Conservation (phyloP, 2,329 filamentous ascomycete genomes). For the Fusarium paranaense region DNA sequence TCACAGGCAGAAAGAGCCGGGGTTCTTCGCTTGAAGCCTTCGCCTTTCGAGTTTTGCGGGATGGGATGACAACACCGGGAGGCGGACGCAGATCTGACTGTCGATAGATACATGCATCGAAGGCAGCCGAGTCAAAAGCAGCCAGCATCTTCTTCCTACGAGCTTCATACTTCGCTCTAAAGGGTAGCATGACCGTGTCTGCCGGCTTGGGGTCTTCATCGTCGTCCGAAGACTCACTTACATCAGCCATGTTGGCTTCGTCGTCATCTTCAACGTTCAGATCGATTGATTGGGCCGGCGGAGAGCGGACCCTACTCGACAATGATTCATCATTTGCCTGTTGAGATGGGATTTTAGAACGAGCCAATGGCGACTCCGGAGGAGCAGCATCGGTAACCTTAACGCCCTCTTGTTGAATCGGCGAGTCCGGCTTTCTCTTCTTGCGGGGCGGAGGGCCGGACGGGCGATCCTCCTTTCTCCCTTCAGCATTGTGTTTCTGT, state of each 20-base stretch:
- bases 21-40: slow-evolving; percentile 37
- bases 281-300: background rate
- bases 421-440: background rate
- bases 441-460: background rate
- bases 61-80: slow-evolving; percentile 25
- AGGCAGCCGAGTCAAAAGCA: slow-evolving; percentile 43
- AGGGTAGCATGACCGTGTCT: slow-evolving; percentile 1
- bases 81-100: slow-evolving; percentile 46
- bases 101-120: slow-evolving; percentile 56
- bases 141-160: slow-evolving; percentile 16
- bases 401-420: slow-evolving; percentile 3
- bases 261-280: slow-evolving; percentile 2
- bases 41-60: slow-evolving; percentile 5
- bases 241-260: slow-evolving; percentile 20
- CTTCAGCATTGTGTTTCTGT: background rate
- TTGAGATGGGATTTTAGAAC: background rate
- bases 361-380: slow-evolving; percentile 1
- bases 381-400: slow-evolving; percentile 4
- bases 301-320: background rate
- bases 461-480: background rate
- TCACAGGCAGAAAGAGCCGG: slow-evolving; percentile 58
- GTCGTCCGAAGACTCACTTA: slow-evolving; percentile 13
- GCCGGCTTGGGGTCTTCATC: background rate
- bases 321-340: slow-evolving; percentile 7
- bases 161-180: slow-evolving; percentile 15